Evolutionary conservation across 495 filamentous ascomycete species (phyloP), one percentile per base, ranked within the genome.

Genomic region (Penicillium samsonianum): DNA sequence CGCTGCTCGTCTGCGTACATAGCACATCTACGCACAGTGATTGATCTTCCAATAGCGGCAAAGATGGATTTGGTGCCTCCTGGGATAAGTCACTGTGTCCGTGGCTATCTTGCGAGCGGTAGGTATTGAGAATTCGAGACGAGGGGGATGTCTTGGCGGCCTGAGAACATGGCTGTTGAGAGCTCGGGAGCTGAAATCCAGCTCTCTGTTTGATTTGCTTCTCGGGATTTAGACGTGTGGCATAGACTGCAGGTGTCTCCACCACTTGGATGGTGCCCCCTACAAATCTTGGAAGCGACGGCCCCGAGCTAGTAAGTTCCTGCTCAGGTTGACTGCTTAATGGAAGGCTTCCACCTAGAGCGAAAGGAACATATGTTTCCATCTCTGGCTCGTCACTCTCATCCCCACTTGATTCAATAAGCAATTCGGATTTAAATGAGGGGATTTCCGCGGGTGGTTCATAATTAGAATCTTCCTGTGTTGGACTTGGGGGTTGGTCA

Each of bases 281-380:
- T 14, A 41, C 55, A n/a, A 35, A 20, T 17, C 30, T 52, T 31
- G 71, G 63, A 23, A 72, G 67, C 4, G 67, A 65, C 19, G 57
- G 58, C 5, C 55, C 70, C 7, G 67, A 70, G 43, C 67, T 71
- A 25, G 44, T 59, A 11, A 63, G 28, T 14, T 62, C 65, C 25
- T 61, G 57, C 31, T 68, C 72, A 10, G 44, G 33, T 35, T 75
- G 74, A 53, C 61, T 72, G 52, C 55, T 55, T 25, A 67, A 58
- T 33, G 72, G 70, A 14, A 64, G 57, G 31, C 47, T 63, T 50
- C 53, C 70, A 19, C 67, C 71, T 14, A 84, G 69, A 5, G 80
- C 77, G 50, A 70, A 69, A 23, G 83, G 84, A 5, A 82, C 67
- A 64, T 76, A 73, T 14, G 80, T 63, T 43, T 85, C 82, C 65